Evolutionary conservation across 2,329 filamentous ascomycete species (phyloP), one percentile per base, ranked within the genome.

Genomic region (Lachnellula subtilissima): DNA sequence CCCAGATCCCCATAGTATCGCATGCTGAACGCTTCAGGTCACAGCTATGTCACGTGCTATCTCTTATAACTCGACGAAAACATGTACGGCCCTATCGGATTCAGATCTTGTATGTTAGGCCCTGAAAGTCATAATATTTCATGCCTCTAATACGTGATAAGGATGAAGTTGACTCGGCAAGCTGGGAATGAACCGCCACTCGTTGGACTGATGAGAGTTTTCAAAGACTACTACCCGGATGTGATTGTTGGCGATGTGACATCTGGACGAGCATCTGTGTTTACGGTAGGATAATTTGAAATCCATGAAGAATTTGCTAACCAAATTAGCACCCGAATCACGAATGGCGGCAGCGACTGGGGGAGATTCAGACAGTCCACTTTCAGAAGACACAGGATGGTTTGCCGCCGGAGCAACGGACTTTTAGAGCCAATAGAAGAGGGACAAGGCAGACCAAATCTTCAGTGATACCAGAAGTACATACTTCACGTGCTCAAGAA

Each of bases 221-320:
- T 87, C 75, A 94, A 94, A 69, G 90, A 93, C 69, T 95, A 93
- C 71, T 95, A 93, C 66, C 90, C 91, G 0, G 90, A 96, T 69
- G 89, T 95, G 53, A 89, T 95, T 57, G 81, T 93, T 14, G 88
- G 87, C 22, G 86, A 87, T 61, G 76, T 82, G 4, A 80, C 83
- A 32, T 76, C 77, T 52, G 83, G 83, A 39, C 79, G 80, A 57
- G 83, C 83, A 0, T 80, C 82, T 4, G 77, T 82, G 1, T 87
- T 87, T 70, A 85, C 82, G 70, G 80, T 82, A 68, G 37, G 64
- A 19, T n/a, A 9, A 17, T 39, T 23, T 40, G 14, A 25, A 11
- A 47, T n/a, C 15, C 7, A 4, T 43, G 49, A 17, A 11, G 9
- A 6, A 8, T 43, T 35, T 50, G 19, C 40, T 68, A 68, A 72